These are phyloP conservation scores for Lunasporangiospora selenospora DNA, from an alignment of 192 early-diverging fungal genomes.

Conservation along the genomic window DNA sequence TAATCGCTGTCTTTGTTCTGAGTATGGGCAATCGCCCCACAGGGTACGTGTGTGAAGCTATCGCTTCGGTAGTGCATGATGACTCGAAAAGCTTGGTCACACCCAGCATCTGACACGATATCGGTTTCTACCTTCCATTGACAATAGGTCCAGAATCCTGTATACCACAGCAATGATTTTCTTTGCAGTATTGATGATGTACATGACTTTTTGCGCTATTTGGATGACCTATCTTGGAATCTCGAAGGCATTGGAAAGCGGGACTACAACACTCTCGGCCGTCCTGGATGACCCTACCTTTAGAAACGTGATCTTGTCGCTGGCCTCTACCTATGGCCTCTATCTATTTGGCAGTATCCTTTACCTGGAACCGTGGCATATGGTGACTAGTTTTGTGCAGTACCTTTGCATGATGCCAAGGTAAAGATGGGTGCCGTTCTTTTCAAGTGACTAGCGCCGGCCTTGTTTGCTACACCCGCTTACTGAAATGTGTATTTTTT, in stretches of 20 bases:
- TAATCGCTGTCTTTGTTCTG: slow-evolving; percentile 81
- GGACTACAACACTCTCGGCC: slow-evolving; percentile 62
- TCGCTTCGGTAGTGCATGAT: not conserved
- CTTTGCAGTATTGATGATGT: slow-evolving; percentile 88
- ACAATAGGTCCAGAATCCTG: slow-evolving; percentile 64
- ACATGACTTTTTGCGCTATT: slow-evolving; percentile 83
- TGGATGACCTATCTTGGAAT: slow-evolving; percentile 72
- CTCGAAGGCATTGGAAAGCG: slow-evolving; percentile 60
- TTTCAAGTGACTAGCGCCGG: no score
- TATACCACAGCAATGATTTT: slow-evolving; percentile 78
- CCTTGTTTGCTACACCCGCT: not conserved
- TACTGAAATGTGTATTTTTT: slow-evolving; percentile 27
- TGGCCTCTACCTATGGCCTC: slow-evolving; percentile 71
- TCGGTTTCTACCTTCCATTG: not conserved
- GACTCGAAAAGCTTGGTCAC: not conserved
- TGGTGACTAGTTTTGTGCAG: slow-evolving; percentile 76
- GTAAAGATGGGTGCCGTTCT: slow-evolving; percentile 40
- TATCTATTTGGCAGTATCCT: slow-evolving; percentile 70
- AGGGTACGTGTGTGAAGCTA: slow-evolving; percentile 53
- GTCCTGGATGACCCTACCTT: slow-evolving; percentile 76
- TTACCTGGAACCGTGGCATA: slow-evolving; percentile 81
- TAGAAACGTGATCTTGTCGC: slow-evolving; percentile 67
- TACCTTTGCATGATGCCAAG: slow-evolving; percentile 79
- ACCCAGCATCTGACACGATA: not conserved
- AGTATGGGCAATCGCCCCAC: slow-evolving; percentile 96